phyloP scores from a whole-genome alignment of 1,284 basidiomycete species.

The Irpex sp. region DNA sequence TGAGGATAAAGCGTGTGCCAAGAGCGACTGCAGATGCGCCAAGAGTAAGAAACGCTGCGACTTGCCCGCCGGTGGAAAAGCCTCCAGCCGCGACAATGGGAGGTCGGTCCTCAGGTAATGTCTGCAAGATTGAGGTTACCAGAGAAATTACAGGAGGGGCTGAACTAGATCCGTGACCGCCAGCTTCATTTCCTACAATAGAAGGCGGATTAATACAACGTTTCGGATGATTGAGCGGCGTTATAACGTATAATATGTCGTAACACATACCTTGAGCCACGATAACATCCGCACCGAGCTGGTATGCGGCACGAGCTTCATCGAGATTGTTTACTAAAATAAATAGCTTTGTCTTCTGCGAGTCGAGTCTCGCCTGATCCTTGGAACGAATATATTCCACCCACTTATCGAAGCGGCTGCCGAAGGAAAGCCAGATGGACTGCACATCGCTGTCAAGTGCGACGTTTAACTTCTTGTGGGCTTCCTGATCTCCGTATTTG shows the following conservation, averaged over 20 bases:
- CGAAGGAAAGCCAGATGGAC: constrained; percentile 73
- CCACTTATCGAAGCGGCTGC: constrained; percentile 53
- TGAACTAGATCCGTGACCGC: constrained; percentile 58
- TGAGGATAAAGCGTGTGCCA: constrained; percentile 69
- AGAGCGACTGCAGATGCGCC: constrained; percentile 63
- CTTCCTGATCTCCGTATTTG: constrained; percentile 33
- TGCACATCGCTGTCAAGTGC: constrained; percentile 52
- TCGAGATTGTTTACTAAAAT: constrained; percentile 53
- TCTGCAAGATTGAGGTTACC: constrained; percentile 48
- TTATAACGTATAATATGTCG: constrained; percentile 5
- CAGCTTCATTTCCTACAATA: constrained; percentile 60
- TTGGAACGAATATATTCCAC: constrained; percentile 49
- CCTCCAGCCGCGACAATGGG: constrained; percentile 60
- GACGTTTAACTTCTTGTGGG: constrained; percentile 38
- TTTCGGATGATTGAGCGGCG: not conserved
- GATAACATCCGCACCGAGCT: constrained; percentile 64
- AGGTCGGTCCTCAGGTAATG: constrained; percentile 36
- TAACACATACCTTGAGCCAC: constrained; percentile 63
- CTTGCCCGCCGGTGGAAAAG: constrained; percentile 46
- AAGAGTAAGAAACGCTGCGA: constrained; percentile 58
- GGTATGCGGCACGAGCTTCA: constrained; percentile 44
- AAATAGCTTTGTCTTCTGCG: constrained; percentile 50
- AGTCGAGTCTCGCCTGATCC: constrained; percentile 33
- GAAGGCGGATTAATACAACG: not conserved
- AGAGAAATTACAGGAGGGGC: constrained; percentile 56